Percentiles rank a stretch among this genome's conserved stretches.
Evolutionary conservation across 192 early-diverging fungal species (phyloP).

Genomic region (Jimgerdemannia lactiflua): DNA sequence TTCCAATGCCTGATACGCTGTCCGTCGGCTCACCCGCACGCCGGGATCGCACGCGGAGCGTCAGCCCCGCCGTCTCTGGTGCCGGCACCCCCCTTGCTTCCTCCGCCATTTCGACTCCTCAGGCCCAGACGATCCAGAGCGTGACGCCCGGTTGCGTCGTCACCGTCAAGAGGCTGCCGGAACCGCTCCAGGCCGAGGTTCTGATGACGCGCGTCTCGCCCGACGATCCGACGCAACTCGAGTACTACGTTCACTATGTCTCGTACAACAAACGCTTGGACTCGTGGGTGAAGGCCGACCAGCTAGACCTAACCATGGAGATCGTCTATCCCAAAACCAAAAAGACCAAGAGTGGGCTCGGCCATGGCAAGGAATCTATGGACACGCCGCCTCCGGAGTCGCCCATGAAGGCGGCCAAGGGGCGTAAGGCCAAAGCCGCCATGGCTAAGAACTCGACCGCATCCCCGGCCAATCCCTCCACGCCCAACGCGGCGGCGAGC

Average conservation of each 20-base stretch:
- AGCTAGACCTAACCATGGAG: slow-evolving; percentile 63
- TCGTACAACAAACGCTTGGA: slow-evolving; percentile 98
- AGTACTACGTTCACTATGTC: slow-evolving; percentile 97
- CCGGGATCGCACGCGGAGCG: not conserved
- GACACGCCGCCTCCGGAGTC: slow-evolving; percentile 41
- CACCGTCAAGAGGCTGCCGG: slow-evolving; percentile 20
- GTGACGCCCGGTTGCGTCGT: not conserved
- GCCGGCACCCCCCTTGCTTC: not conserved
- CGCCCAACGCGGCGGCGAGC: not conserved
- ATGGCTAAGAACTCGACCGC: not conserved
- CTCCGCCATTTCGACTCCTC: not conserved
- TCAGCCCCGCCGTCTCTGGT: not conserved
- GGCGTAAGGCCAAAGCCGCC: slow-evolving; percentile 7
- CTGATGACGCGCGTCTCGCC: slow-evolving; percentile 66
- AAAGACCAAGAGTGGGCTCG: slow-evolving; percentile 38
- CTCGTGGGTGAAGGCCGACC: slow-evolving; percentile 81
- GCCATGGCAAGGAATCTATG: slow-evolving; percentile 31
- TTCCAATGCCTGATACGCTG: not conserved
- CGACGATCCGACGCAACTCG: slow-evolving; percentile 42
- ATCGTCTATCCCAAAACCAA: slow-evolving; percentile 73
- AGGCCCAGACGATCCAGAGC: not conserved
- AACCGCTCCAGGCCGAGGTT: slow-evolving; percentile 83
- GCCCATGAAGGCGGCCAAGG: slow-evolving; percentile 11
- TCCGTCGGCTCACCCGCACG: not conserved
- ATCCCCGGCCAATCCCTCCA: not conserved